phyloP scores from a whole-genome alignment of 208 protist genomes.

The Trypanosoma melophagium region DNA sequence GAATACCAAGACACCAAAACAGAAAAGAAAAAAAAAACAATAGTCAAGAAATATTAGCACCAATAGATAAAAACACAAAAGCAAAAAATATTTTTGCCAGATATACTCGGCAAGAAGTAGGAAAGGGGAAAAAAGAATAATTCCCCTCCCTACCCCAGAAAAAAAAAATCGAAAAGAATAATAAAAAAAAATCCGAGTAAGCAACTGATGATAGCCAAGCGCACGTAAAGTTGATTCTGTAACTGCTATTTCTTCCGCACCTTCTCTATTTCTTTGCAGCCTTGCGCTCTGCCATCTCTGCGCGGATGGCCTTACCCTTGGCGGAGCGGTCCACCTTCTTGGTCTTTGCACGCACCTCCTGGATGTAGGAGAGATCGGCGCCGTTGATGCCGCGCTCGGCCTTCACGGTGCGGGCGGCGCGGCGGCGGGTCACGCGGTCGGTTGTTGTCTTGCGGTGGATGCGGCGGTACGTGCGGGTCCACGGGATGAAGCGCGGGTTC shows the following conservation, averaged over 20 bases:
- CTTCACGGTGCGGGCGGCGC: slow-evolving; percentile 71
- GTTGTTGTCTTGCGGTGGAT: slow-evolving; percentile 91
- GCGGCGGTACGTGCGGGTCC: slow-evolving; percentile 93
- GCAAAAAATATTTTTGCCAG: background rate
- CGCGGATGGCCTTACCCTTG: slow-evolving; percentile 87
- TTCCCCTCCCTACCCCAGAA: background rate
- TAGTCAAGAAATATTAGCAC: background rate
- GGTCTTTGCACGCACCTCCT: slow-evolving; percentile 76
- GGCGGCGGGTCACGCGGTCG: slow-evolving; percentile 81
- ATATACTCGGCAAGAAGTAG: background rate
- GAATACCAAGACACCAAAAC: background rate
- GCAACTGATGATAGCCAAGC: too few species aligned
- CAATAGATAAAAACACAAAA: background rate
- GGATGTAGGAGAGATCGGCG: slow-evolving; percentile 88
- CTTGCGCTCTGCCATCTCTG: slow-evolving; percentile 89
- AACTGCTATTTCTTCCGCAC: too few species aligned
- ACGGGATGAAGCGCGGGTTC: slow-evolving; percentile 92
- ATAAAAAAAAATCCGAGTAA: background rate
- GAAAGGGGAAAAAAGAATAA: background rate
- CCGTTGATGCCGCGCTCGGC: slow-evolving; percentile 84
- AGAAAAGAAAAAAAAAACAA: background rate
- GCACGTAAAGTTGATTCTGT: too few species aligned
- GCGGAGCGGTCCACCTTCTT: slow-evolving; percentile 84
- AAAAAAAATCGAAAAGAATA: background rate
- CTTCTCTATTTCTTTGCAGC: slow-evolving; percentile 83